A percentile compares a stretch with the other conserved stretches of the same genome.
Evolutionary conservation across 345 rosid genomes (phyloP).

Genomic region (Camelina neglecta): DNA sequence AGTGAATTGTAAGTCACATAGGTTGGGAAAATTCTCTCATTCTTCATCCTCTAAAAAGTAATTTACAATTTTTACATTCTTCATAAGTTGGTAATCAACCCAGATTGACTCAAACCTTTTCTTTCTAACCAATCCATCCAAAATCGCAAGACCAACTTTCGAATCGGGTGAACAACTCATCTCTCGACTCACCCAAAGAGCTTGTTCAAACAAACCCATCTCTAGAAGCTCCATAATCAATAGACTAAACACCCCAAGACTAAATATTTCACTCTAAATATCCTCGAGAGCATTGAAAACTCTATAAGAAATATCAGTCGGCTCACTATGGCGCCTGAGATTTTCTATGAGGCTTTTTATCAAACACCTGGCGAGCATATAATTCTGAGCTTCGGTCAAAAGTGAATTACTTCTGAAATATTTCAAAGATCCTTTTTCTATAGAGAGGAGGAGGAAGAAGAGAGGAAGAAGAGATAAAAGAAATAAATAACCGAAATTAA

Average conservation of each 20-base stretch:
- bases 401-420: constrained; percentile 48
- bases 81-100: constrained; percentile 53
- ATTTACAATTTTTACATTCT: too few species aligned
- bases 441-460: too few species aligned
- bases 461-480: too few species aligned
- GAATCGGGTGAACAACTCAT: constrained; percentile 48
- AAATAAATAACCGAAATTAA: too few species aligned
- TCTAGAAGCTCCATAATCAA: constrained; percentile 60
- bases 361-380: constrained; percentile 63
- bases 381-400: constrained; percentile 45
- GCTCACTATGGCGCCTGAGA: constrained; percentile 45
- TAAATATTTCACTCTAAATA: constrained; percentile 42
- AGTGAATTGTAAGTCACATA: constrained; percentile 62
- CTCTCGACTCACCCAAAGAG: constrained; percentile 60
- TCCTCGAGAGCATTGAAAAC: constrained; percentile 52
- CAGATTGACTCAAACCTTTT: constrained; percentile 54
- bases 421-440: constrained; percentile 40
- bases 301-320: constrained; percentile 36
- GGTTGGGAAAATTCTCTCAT: constrained; percentile 53
- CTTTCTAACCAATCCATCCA: constrained; percentile 57
- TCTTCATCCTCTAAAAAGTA: constrained; percentile 53
- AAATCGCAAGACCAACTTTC: constrained; percentile 58
- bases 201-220: constrained; percentile 63
- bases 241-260: constrained; percentile 54
- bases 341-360: constrained; percentile 59